phyloP scores from a whole-genome alignment of 2,329 filamentous ascomycete genomes.

The Alternaria longipes region DNA sequence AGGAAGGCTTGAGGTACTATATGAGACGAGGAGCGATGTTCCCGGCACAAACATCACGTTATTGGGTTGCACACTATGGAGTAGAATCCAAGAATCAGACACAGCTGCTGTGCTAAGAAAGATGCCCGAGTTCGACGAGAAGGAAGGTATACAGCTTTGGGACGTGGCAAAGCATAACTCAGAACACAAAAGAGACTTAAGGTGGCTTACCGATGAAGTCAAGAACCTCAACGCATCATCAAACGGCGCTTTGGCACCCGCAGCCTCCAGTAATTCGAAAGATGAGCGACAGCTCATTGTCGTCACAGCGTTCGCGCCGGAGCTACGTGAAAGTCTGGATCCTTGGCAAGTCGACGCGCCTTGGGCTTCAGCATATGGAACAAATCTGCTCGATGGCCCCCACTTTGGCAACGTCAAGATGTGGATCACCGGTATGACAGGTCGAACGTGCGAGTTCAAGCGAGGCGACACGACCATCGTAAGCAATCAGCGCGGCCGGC shows the following conservation, averaged over 20 bases:
- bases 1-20: slow-evolving; percentile 56
- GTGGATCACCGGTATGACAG: slow-evolving; percentile 60
- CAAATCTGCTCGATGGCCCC: slow-evolving; percentile 55
- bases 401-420: slow-evolving; percentile 38
- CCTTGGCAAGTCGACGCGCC: slow-evolving; percentile 60
- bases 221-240: slow-evolving; percentile 23
- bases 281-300: slow-evolving; percentile 55
- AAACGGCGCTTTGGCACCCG: slow-evolving; percentile 14
- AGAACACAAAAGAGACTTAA: slow-evolving; percentile 58
- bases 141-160: slow-evolving; percentile 61
- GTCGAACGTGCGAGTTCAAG: slow-evolving; percentile 55
- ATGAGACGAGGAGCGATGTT: slow-evolving; percentile 55
- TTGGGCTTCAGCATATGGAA: slow-evolving; percentile 63
- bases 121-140: slow-evolving; percentile 63
- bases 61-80: slow-evolving; percentile 68
- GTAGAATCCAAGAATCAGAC: slow-evolving; percentile 55
- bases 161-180: slow-evolving; percentile 60
- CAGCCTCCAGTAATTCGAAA: slow-evolving; percentile 3
- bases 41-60: slow-evolving; percentile 58
- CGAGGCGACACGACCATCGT: slow-evolving; percentile 49
- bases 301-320: slow-evolving; percentile 67
- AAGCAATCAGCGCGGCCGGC: slow-evolving; percentile 58
- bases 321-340: slow-evolving; percentile 58
- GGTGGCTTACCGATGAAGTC: slow-evolving; percentile 60
- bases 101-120: slow-evolving; percentile 54